Percentiles rank a stretch among this genome's conserved stretches.
Conservation (phyloP, 2,329 filamentous ascomycete species). For the Escovopsis sp. region DNA sequence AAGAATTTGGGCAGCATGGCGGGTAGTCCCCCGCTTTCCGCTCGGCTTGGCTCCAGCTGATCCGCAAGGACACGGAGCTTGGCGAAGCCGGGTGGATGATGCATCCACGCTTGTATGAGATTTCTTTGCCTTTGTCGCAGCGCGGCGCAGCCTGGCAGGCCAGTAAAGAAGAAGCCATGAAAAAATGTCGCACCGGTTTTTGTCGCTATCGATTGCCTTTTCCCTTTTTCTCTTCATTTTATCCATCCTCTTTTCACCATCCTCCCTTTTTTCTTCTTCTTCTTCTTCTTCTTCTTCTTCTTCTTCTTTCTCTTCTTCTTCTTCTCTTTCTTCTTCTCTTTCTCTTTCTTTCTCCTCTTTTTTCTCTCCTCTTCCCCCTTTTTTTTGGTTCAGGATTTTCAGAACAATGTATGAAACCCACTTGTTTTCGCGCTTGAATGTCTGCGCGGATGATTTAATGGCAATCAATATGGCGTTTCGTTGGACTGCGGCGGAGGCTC, state of each 20-base stretch:
- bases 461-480: conserved; percentile 3
- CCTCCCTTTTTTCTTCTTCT: too few relatives aligned
- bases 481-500: conserved; percentile 1
- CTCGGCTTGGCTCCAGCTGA: background rate
- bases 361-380: background rate
- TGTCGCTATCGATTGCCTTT: background rate
- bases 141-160: conserved; percentile 4
- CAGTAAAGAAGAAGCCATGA: conserved; percentile 2
- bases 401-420: conserved; percentile 3
- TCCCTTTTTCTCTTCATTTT: background rate
- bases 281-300: too few relatives aligned
- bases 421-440: conserved; percentile 2
- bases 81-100: too few relatives aligned
- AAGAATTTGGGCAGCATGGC: background rate
- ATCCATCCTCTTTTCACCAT: too few relatives aligned
- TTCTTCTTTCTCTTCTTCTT: too few relatives aligned
- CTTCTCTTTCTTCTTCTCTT: too few relatives aligned
- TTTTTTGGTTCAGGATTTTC: conserved; percentile 4
- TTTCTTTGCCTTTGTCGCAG: conserved; percentile 2
- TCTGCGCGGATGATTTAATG: conserved; percentile 5
- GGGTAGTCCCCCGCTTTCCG: conserved; percentile 1
- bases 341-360: too few relatives aligned
- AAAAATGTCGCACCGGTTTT: conserved; percentile 5
- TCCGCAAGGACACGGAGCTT: background rate
- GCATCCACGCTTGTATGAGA: background rate